phyloP scores from a whole-genome alignment of 345 rosid species.

The Orychophragmus violaceus region DNA sequence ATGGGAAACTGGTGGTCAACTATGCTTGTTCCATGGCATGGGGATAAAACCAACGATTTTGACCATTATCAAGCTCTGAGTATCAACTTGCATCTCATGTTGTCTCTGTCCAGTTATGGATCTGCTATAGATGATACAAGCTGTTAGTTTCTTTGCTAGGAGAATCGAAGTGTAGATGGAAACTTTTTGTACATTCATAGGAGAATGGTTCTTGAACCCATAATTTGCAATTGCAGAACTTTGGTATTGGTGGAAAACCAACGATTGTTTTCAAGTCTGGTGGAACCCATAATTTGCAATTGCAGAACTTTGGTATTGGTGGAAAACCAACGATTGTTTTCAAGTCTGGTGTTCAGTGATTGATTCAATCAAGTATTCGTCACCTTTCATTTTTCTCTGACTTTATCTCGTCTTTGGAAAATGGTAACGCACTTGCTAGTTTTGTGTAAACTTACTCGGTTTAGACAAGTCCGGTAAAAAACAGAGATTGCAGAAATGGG shows the following conservation, averaged over 20 bases:
- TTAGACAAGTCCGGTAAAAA: no score
- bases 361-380: background rate
- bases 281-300: no score
- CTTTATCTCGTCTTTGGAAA: background rate
- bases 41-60: slow-evolving; percentile 48
- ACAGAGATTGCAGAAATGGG: no score
- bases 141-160: background rate
- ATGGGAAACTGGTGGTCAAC: slow-evolving; percentile 83
- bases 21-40: slow-evolving; percentile 91
- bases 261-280: no score
- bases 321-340: no score
- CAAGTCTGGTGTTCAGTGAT: background rate
- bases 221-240: no score
- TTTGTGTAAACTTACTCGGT: background rate
- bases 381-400: no score
- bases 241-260: no score
- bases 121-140: background rate
- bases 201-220: background rate
- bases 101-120: background rate
- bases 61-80: background rate
- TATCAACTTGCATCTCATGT: slow-evolving; percentile 1
- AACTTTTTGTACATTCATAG: slow-evolving; percentile 12
- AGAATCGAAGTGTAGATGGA: slow-evolving; percentile 3
- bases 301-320: no score
- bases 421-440: background rate